Conservation (phyloP, 352 stramenopile genomes). For the Globisporangium takayamanum region DNA sequence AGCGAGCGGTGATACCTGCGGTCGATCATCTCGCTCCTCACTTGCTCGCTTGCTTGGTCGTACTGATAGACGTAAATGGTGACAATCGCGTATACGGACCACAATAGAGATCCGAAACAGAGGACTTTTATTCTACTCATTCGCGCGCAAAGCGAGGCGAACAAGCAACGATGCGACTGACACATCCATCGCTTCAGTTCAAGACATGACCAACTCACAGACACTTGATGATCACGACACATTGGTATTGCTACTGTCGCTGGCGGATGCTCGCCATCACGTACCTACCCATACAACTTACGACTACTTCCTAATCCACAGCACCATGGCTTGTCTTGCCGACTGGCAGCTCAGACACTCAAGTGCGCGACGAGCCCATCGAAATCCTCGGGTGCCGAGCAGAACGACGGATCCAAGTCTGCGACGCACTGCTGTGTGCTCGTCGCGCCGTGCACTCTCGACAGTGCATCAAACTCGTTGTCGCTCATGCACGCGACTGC, state of each 20-base stretch:
- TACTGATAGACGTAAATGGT: neutral
- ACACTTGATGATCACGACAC: too few relatives aligned
- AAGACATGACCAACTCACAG: too few relatives aligned
- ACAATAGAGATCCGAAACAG: neutral
- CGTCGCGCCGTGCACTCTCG: neutral
- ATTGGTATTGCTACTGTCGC: too few relatives aligned
- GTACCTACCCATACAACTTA: too few relatives aligned
- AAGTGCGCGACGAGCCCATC: constrained; percentile 7
- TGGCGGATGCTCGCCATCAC: too few relatives aligned
- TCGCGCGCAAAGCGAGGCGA: too few relatives aligned
- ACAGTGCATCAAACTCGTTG: neutral
- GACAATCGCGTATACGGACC: neutral
- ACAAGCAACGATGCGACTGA: too few relatives aligned
- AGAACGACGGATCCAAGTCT: neutral
- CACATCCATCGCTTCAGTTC: too few relatives aligned
- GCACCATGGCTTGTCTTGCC: too few relatives aligned
- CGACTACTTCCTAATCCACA: neutral
- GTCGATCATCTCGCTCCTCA: constrained; percentile 57
- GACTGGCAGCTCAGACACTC: neutral
- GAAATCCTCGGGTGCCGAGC: constrained; percentile 4
- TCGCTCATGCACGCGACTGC: neutral
- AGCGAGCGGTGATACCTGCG: constrained; percentile 78
- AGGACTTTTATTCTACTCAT: neutral
- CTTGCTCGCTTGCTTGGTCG: neutral
- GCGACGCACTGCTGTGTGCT: neutral